Base-by-base conservation (phyloP, 108 stramenopile genomes). In the Nitzschia inconspicua region DNA sequence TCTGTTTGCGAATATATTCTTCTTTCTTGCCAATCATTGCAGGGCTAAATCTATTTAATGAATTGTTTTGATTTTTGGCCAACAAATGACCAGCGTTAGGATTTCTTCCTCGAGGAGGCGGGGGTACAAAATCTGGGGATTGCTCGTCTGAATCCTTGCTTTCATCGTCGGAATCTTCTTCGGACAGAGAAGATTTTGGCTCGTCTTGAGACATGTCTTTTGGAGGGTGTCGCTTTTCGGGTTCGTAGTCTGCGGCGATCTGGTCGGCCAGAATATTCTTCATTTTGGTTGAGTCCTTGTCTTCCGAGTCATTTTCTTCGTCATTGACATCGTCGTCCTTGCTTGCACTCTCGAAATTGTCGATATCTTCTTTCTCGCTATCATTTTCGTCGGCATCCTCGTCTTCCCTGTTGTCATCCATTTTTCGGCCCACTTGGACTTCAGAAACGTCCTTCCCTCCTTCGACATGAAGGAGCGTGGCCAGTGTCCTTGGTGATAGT, bases 351-450 rank as follows among this genome's bases (percentile, higher is more conserved):
- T 18, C 18, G 8, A n/a, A 9, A 8, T 19, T 11, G 8, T 47
- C 8, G 8, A 18, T 47, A 11, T 18, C n/a, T n/a, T n/a, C 18
- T 10, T 44, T 44, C 11, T 11, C 30, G 34, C 31, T 26, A 5
- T 42, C 63, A 8, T 65, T 35, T 8, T 55, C 40, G 4, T 50
- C 48, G 14, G 7, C 19, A 30, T 60, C 61, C 24, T 50, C 49
- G 32, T 14, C 20, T 10, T 48, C 9, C 30, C 23, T 18, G 4
- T 16, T 16, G 24, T 48, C 48, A 18, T 50, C 48, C 48, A 50
- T 50, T 4, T 28, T 25, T 50, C 48, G 48, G 20, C 27, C 6
- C 4, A 28, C 9, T 16, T 7, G 16, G 44, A 46, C n/a, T 8
- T 7, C 48, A 5, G 48, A 6, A 7, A 6, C 19, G 48, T n/a